phyloP scores from a whole-genome alignment of 2,329 filamentous ascomycete species.

The Polytolypa hystricis region DNA sequence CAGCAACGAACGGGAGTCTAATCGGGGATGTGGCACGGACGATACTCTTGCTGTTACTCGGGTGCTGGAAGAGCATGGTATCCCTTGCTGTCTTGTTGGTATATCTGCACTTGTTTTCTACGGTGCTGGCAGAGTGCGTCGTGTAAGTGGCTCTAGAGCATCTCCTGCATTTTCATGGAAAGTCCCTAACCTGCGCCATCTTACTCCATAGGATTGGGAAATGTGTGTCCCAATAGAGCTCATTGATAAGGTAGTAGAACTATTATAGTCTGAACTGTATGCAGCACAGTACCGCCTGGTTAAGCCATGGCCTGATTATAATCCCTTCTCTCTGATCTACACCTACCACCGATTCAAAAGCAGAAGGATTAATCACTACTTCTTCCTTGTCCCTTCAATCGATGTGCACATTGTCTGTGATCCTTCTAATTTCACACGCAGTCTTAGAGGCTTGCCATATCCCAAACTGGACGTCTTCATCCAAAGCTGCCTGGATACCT shows the following conservation, averaged over 20 bases:
- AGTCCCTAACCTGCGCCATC: slow-evolving; percentile 8
- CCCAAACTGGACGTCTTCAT: slow-evolving; percentile 18
- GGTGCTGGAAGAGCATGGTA: slow-evolving; percentile 18
- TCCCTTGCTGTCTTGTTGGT: slow-evolving; percentile 20
- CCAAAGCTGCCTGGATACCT: slow-evolving; percentile 20
- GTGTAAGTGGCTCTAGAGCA: slow-evolving; percentile 13
- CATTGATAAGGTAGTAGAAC: slow-evolving; percentile 15
- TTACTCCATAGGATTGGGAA: slow-evolving; percentile 17
- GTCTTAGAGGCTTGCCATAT: slow-evolving; percentile 20
- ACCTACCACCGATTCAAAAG: slow-evolving; percentile 21
- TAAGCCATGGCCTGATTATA: slow-evolving; percentile 14
- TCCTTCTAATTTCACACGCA: slow-evolving; percentile 18
- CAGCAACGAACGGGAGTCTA: slow-evolving; percentile 11
- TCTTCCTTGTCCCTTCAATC: slow-evolving; percentile 18
- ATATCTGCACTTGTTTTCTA: slow-evolving; percentile 20
- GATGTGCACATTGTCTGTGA: slow-evolving; percentile 16
- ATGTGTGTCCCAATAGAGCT: slow-evolving; percentile 18
- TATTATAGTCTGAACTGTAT: slow-evolving; percentile 16
- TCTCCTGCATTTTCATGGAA: slow-evolving; percentile 6
- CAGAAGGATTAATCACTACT: slow-evolving; percentile 18
- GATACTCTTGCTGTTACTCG: slow-evolving; percentile 19
- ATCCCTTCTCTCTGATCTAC: slow-evolving; percentile 17
- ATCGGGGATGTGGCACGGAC: slow-evolving; percentile 15
- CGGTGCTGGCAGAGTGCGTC: slow-evolving; percentile 17
- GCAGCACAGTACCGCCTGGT: slow-evolving; percentile 14